Conservation (phyloP, 2,329 filamentous ascomycete species). For the Penicillium sp. region DNA sequence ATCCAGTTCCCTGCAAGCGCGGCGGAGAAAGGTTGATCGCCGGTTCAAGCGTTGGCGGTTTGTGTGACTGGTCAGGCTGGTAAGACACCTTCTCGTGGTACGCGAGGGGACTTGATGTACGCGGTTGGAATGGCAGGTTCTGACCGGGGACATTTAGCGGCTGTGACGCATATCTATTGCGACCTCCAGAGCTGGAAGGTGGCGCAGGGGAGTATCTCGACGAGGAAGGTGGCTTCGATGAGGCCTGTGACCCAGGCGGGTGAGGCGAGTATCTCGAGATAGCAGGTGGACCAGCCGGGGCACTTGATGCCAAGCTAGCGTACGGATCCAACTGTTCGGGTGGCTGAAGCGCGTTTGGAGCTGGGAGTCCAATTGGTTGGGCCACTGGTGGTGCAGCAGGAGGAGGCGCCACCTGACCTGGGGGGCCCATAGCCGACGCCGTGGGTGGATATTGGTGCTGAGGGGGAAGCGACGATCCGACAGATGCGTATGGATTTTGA, state of each 20-base stretch:
- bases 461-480: background rate
- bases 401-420: slow-evolving; percentile 4
- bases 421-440: background rate
- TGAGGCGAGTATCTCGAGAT: slow-evolving; percentile 47
- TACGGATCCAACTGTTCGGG: slow-evolving; percentile 38
- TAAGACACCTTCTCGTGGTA: slow-evolving; percentile 47
- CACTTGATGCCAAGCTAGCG: slow-evolving; percentile 28
- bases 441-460: background rate
- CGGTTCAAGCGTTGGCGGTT: slow-evolving; percentile 27
- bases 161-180: slow-evolving; percentile 45
- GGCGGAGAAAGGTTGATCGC: slow-evolving; percentile 26
- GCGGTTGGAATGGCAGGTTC: slow-evolving; percentile 58
- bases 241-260: slow-evolving; percentile 33
- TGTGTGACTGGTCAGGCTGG: slow-evolving; percentile 25
- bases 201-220: slow-evolving; percentile 50
- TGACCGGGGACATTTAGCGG: slow-evolving; percentile 31
- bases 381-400: slow-evolving; percentile 25
- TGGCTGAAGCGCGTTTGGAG: slow-evolving; percentile 30
- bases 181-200: slow-evolving; percentile 32
- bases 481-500: background rate
- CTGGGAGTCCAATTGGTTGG: slow-evolving; percentile 9
- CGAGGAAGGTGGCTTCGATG: slow-evolving; percentile 38
- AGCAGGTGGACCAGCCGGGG: slow-evolving; percentile 30
- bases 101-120: slow-evolving; percentile 66
- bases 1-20: slow-evolving; percentile 20